Conservation (phyloP, 805 yeast genomes). For the Yamadazyma insecticola region DNA sequence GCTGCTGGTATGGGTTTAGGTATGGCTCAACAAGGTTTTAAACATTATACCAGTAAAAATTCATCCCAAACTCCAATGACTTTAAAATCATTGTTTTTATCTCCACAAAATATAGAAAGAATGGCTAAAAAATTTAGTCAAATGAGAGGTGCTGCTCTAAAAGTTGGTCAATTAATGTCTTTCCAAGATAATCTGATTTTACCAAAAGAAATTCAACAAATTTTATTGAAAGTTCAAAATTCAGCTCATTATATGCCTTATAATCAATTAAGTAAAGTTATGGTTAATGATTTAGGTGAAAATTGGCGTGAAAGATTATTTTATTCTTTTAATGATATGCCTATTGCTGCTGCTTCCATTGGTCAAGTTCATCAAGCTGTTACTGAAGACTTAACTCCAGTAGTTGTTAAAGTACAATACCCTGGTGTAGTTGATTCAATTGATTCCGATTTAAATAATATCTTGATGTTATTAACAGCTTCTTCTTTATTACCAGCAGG, state of each 20-base stretch:
- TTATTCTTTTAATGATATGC: conserved; percentile 74
- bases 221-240: conserved; percentile 82
- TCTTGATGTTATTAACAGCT: conserved; percentile 78
- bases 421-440: conserved; percentile 95
- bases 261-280: conserved; percentile 73
- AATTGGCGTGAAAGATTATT: conserved; percentile 71
- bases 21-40: conserved; percentile 72
- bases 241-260: conserved; percentile 97
- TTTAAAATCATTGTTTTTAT: conserved; percentile 58
- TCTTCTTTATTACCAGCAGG: conserved; percentile 87
- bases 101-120: conserved; percentile 80
- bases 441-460: conserved; percentile 88
- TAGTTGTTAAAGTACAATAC: conserved; percentile 93
- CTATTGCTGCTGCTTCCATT: conserved; percentile 93
- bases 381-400: conserved; percentile 60
- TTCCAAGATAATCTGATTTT: conserved; percentile 86
- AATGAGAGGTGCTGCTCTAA: conserved; percentile 99
- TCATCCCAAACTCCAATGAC: conserved; percentile 34
- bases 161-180: conserved; percentile 94
- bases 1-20: conserved; percentile 91
- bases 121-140: conserved; percentile 83
- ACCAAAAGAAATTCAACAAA: conserved; percentile 79
- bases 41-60: conserved; percentile 57
- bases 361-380: conserved; percentile 93
- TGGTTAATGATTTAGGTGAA: conserved; percentile 68